Base-by-base conservation (phyloP, 2,329 filamentous ascomycete genomes). In the Aureobasidium sp. region DNA sequence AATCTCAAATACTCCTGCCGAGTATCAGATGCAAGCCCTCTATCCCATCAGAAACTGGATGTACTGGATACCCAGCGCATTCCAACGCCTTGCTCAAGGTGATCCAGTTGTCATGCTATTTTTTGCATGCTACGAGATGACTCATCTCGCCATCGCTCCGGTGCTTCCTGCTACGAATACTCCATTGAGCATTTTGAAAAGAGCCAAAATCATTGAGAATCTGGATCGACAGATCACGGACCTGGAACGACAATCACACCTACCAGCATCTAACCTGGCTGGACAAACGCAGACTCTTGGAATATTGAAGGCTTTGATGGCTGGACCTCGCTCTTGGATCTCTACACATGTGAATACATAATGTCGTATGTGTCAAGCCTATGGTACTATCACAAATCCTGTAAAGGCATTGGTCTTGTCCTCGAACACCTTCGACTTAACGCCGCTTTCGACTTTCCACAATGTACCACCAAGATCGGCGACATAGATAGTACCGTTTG, bases 391-490 rank as follows among this genome's bases (percentile, higher is more conserved):
- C 3, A 55, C 51, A 29, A 55, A 55, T 41, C 51, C 51, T 41
- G 51, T 55, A 20, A 55, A 55, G 6, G 51, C 51, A 12, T 55
- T 55, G 14, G 51, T 55, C 51, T 55, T 55, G 22, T 55, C 51
- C 15, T 55, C 51, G 36, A 27, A 55, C 3, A 55, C 27, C 20
- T 47, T 61, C 15, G 29, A 44, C 51, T 62, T 62, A 15, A 47
- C 25, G 12, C 49, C 52, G 7, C 27, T 41, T 31, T 62, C 31
- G 20, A 47, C 9, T 22, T 36, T 60, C 55, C 55, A 58, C n/a
- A 58, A 20, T 1, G 27, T 34, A 14, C 55, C 55, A 17, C 55
- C 41, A 22, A 58, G 34, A 9, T 58, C 55, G 6, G 55, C 8
- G 8, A 58, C 55, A 27, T 44, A 58, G 31, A 55, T 44, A 31